Base-by-base conservation (phyloP, 345 rosid genomes). In the Schrenkiella parvula region DNA sequence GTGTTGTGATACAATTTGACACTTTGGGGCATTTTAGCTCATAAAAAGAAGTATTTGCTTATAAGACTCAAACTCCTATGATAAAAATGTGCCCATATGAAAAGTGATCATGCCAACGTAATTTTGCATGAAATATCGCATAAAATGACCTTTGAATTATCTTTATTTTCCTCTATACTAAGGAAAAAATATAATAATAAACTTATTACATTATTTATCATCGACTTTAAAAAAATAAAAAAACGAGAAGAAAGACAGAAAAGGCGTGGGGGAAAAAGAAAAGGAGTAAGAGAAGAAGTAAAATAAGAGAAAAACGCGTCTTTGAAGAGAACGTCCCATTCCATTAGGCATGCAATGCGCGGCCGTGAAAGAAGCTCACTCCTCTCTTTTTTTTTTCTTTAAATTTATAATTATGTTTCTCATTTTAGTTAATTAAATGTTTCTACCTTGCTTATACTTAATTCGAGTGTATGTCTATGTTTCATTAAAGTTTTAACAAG, bases 71-170 rank as follows among this genome's bases (percentile, higher is more conserved):
- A 76, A 70, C 67, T 46, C 76, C 2, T 70, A 38, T 55, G 75
- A 46, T 55, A 63, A 69, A 70, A 62, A 37, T 63, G 70, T 44
- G 50, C 72, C 61, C 80, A 70, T 76, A 55, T 55, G 71, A 70
- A 76, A 76, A 43, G 74, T 75, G 75, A 76, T 70, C 75, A 76
- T 70, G 80, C 80, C 80, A 70, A 76, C 80, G 80, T 76, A 76
- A 64, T 54, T 76, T 64, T 70, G 47, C 76, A 70, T 76, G 76
- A 76, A 70, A 76, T 70, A 64, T 70, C 61, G 75, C 75, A 69
- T 46, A 55, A 46, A 61, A 43, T 61, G n/a, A 68, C 48, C 13
- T 67, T 31, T 39, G 19, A 32, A 54, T 47, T 26, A 12, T 64
- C 26, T 54, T 51, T 71, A 10, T 56, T 58, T 34, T 28, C 56